Percentiles rank a stretch among this genome's conserved stretches.
phyloP scores from a whole-genome alignment of 1,139 yeast genomes.

The Suzukiozyma palmioleophila region DNA sequence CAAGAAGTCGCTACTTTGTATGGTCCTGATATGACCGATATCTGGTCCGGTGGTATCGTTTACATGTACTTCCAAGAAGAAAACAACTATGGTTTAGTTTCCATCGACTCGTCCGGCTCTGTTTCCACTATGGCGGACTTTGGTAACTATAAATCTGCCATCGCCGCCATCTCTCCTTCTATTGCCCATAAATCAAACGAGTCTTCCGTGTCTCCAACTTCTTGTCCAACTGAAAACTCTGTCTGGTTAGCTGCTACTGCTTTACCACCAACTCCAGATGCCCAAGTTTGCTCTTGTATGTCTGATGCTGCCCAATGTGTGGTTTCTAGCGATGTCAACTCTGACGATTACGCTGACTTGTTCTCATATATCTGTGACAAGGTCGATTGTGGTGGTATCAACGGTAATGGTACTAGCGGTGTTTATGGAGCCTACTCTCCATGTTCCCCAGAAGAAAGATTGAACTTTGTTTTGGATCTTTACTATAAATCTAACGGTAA shows the following conservation, averaged over 20 bases:
- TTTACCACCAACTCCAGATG: conserved; percentile 69
- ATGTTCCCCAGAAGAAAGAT: conserved; percentile 57
- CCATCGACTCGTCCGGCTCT: conserved; percentile 37
- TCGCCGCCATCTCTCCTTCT: conserved; percentile 48
- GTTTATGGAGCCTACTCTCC: conserved; percentile 58
- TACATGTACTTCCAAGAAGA: conserved; percentile 86
- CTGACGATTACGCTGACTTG: conserved; percentile 49
- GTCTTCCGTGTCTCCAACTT: conserved; percentile 19
- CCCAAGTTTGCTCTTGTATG: conserved; percentile 57
- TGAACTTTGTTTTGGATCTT: conserved; percentile 56
- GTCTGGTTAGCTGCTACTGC: conserved; percentile 52
- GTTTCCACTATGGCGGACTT: conserved; percentile 46
- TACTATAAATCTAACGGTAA: conserved; percentile 50
- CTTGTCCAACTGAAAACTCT: conserved; percentile 50
- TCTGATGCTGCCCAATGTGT: conserved; percentile 46
- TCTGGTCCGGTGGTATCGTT: conserved; percentile 91
- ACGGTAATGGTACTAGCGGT: conserved; percentile 57
- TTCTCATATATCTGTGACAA: conserved; percentile 50
- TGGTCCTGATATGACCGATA: conserved; percentile 62
- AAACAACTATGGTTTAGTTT: conserved; percentile 76
- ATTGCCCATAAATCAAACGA: conserved; percentile 25
- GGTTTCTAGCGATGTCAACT: conserved; percentile 38
- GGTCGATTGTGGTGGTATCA: conserved; percentile 50
- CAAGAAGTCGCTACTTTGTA: conserved; percentile 63
- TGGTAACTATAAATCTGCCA: conserved; percentile 50